phyloP scores from a whole-genome alignment of 139 green algal genomes.

The Chlorella sp. region DNA sequence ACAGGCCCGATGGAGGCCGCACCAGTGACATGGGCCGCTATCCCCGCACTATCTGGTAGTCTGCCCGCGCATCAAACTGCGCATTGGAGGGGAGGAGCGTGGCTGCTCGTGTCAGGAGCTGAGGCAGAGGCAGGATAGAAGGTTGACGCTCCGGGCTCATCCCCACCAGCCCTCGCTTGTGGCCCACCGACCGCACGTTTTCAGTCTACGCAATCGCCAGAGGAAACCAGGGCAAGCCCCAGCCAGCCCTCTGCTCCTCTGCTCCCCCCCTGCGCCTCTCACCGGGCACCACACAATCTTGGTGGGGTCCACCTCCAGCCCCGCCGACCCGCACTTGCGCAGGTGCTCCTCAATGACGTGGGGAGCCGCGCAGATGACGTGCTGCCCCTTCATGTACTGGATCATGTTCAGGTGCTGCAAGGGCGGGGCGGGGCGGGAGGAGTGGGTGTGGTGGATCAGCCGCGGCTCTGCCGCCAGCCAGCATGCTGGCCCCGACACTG shows the following conservation, averaged over 20 bases:
- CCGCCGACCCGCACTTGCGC: constrained; percentile 73
- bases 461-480: neutral
- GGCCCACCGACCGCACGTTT: too few species aligned
- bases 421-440: constrained; percentile 58
- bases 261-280: neutral
- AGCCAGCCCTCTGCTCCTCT: too few species aligned
- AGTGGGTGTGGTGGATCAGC: neutral
- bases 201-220: too few species aligned
- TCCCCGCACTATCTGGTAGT: constrained; percentile 15
- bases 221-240: too few species aligned
- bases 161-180: too few species aligned
- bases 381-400: constrained; percentile 93
- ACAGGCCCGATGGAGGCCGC: neutral
- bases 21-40: neutral
- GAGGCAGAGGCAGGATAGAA: too few species aligned
- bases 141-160: too few species aligned
- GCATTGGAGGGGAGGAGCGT: neutral
- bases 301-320: constrained; percentile 75
- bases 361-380: constrained; percentile 78
- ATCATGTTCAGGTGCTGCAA: constrained; percentile 90
- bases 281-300: constrained; percentile 76
- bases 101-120: too few species aligned
- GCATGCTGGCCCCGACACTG: too few species aligned
- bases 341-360: constrained; percentile 78
- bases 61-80: constrained; percentile 10